These are phyloP conservation scores for Geotrichum reessii DNA, from an alignment of 1,139 yeast species.

Conservation along the genomic window DNA sequence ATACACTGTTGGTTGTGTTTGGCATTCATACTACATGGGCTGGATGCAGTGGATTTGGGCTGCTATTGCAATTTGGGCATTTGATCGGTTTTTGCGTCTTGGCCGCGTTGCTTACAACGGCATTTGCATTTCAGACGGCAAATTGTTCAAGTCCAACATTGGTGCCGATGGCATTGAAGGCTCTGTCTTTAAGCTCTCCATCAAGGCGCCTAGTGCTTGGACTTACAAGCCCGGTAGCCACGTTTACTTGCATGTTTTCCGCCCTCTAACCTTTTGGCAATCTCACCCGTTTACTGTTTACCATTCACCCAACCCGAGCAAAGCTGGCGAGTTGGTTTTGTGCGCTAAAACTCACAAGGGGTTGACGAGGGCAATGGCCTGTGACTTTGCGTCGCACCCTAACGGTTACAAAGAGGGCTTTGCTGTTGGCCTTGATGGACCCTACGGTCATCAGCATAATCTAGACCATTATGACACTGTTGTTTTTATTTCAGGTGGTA, in stretches of 20 bases:
- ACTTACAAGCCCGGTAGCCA: conserved; percentile 37
- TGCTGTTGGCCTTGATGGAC: conserved; percentile 47
- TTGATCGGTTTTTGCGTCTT: conserved; percentile 53
- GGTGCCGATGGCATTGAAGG: not conserved
- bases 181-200: conserved; percentile 40
- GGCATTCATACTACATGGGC: conserved; percentile 47
- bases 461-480: conserved; percentile 46
- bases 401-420: conserved; percentile 34
- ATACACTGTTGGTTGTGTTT: conserved; percentile 55
- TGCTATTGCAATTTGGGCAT: conserved; percentile 57
- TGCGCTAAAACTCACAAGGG: conserved; percentile 38
- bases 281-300: conserved; percentile 51
- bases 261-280: conserved; percentile 46
- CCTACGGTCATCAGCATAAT: conserved; percentile 49
- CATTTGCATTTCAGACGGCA: conserved; percentile 27
- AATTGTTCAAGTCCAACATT: conserved; percentile 34
- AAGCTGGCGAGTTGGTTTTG: conserved; percentile 33
- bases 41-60: conserved; percentile 47
- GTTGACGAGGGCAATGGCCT: conserved; percentile 24
- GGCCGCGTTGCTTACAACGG: conserved; percentile 33
- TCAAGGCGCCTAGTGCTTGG: conserved; percentile 35
- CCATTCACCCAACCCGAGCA: conserved; percentile 32
- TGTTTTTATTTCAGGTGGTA: conserved; percentile 56
- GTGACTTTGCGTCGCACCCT: conserved; percentile 20
- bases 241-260: conserved; percentile 40